Evolutionary conservation across 1,139 yeast genomes (phyloP).

Genomic region (Pichia inconspicua): DNA sequence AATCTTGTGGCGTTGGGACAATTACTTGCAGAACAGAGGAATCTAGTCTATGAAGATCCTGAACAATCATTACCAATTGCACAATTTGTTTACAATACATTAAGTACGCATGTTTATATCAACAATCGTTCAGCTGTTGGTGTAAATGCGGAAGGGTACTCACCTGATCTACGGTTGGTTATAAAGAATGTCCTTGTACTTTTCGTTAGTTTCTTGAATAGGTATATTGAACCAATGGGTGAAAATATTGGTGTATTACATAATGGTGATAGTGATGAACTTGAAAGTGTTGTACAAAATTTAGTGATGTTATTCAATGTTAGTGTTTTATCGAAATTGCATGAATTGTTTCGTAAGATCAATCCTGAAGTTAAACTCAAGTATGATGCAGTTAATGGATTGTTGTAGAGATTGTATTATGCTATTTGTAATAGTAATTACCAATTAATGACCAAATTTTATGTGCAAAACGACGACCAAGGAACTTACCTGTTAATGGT

Average conservation of each 20-base stretch:
- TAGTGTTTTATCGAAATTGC: constrained; percentile 23
- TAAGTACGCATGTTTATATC: constrained; percentile 24
- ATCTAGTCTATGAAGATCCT: constrained; percentile 4
- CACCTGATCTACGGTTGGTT: constrained; percentile 24
- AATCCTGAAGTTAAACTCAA: constrained; percentile 16
- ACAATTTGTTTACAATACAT: constrained; percentile 4
- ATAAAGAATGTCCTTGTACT: constrained; percentile 24
- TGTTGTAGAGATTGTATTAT: neutral
- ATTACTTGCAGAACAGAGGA: constrained; percentile 10
- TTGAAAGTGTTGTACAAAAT: constrained; percentile 12
- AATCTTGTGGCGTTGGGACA: constrained; percentile 20
- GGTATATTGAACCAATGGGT: constrained; percentile 8
- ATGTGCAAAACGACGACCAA: constrained; percentile 59
- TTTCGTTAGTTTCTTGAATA: constrained; percentile 19
- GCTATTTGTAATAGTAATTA: too few species aligned
- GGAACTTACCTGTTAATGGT: constrained; percentile 62
- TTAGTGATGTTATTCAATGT: constrained; percentile 23
- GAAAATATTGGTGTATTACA: neutral
- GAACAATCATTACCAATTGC: neutral
- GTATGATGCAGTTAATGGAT: constrained; percentile 13
- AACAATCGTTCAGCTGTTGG: constrained; percentile 16
- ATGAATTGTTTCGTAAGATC: constrained; percentile 19
- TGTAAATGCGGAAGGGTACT: constrained; percentile 15
- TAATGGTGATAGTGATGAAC: neutral
- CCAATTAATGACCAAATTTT: constrained; percentile 27